phyloP scores from a whole-genome alignment of 148 eudicot genomes.

The Fagopyrum esculentum region DNA sequence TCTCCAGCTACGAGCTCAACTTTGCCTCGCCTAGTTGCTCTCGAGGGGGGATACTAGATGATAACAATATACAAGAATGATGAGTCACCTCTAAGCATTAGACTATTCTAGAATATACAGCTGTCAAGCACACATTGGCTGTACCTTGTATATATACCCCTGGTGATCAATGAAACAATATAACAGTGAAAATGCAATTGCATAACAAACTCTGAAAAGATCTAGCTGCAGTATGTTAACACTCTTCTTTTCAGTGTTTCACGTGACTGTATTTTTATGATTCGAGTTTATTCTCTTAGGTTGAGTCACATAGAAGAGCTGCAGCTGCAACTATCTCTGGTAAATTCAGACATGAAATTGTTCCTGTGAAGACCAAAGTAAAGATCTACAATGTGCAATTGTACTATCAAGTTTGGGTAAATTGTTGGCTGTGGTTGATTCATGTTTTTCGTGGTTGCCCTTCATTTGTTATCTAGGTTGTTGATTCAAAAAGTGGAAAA shows the following conservation, averaged over 20 bases:
- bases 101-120: no score
- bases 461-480: constrained; percentile 36
- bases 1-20: no score
- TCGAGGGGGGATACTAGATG: no score
- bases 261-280: background rate
- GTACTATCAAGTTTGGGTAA: background rate
- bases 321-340: constrained; percentile 95
- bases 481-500: constrained; percentile 94
- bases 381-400: background rate
- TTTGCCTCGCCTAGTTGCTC: no score
- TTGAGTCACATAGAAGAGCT: constrained; percentile 87
- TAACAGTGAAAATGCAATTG: no score
- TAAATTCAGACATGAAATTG: constrained; percentile 78
- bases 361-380: constrained; percentile 85
- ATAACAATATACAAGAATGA: no score
- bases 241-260: background rate
- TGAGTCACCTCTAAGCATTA: no score
- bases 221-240: constrained; percentile 82
- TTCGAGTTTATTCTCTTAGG: constrained; percentile 33
- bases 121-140: no score
- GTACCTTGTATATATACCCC: no score
- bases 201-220: no score
- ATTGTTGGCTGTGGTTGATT: background rate
- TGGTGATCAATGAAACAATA: no score
- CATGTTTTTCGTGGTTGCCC: background rate